Evolutionary conservation across 2,329 filamentous ascomycete genomes (phyloP).

Genomic region (Ascochyta fabae): DNA sequence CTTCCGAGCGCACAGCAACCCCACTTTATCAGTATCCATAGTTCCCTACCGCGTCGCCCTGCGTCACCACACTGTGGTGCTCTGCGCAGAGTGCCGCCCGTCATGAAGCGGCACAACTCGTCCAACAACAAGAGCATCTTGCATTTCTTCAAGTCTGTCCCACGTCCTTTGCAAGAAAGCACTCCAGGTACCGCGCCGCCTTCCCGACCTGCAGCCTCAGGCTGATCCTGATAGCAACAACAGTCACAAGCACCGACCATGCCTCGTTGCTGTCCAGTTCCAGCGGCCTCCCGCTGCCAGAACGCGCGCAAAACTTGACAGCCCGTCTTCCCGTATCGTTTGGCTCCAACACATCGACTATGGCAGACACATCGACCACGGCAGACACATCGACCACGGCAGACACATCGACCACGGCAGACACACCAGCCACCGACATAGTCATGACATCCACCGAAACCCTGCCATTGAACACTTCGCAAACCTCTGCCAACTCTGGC

Average conservation of each 20-base stretch:
- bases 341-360: neutral
- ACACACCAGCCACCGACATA: slow-evolving; percentile 14
- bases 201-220: slow-evolving; percentile 6
- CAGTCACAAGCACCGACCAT: slow-evolving; percentile 2
- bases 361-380: too few relatives aligned
- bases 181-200: slow-evolving; percentile 10
- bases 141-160: slow-evolving; percentile 15
- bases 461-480: slow-evolving; percentile 21
- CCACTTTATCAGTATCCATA: neutral
- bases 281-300: neutral
- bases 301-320: neutral
- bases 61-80: neutral
- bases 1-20: neutral
- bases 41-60: neutral
- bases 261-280: neutral
- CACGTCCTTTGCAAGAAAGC: slow-evolving; percentile 1
- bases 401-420: slow-evolving; percentile 14
- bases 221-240: slow-evolving; percentile 2
- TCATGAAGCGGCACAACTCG: slow-evolving; percentile 15
- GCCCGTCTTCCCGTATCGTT: neutral
- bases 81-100: neutral
- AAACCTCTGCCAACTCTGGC: slow-evolving; percentile 36
- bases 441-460: slow-evolving; percentile 6
- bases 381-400: neutral
- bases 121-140: slow-evolving; percentile 10